phyloP scores from a whole-genome alignment of 2,329 filamentous ascomycete species.

The Diaporthe humulicola region DNA sequence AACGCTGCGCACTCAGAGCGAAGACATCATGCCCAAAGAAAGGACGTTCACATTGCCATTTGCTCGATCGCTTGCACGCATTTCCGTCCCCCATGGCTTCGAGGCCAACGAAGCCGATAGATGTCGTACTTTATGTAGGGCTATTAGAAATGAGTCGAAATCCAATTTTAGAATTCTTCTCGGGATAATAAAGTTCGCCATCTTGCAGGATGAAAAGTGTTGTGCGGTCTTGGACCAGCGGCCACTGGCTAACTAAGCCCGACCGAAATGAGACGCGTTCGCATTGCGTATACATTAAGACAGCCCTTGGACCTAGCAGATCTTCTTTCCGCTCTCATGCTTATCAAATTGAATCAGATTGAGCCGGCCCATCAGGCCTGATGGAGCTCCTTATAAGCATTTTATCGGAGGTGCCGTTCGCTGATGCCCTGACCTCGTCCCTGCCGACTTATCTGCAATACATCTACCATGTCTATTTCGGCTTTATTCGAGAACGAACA shows the following conservation, averaged over 20 bases:
- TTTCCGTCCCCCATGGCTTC: slow-evolving; percentile 78
- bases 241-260: neutral
- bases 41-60: slow-evolving; percentile 63
- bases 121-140: neutral
- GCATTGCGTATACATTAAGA: neutral
- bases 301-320: neutral
- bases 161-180: neutral
- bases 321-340: neutral
- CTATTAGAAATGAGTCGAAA: neutral
- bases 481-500: too few relatives aligned
- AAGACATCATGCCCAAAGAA: slow-evolving; percentile 74
- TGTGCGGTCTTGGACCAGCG: neutral
- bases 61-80: slow-evolving; percentile 71
- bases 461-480: too few relatives aligned
- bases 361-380: neutral
- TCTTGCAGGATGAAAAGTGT: neutral
- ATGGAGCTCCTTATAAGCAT: neutral
- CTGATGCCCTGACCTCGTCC: neutral
- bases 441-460: too few relatives aligned
- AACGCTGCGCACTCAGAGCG: slow-evolving; percentile 67
- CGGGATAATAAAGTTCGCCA: neutral
- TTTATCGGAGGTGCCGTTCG: neutral
- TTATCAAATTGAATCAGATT: neutral
- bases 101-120: slow-evolving; percentile 70
- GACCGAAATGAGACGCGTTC: neutral